A percentile compares a stretch with the other conserved stretches of the same genome.
Evolutionary conservation across 371 early-diverging fungal genomes (phyloP).

Genomic region (Mortierella sp.): DNA sequence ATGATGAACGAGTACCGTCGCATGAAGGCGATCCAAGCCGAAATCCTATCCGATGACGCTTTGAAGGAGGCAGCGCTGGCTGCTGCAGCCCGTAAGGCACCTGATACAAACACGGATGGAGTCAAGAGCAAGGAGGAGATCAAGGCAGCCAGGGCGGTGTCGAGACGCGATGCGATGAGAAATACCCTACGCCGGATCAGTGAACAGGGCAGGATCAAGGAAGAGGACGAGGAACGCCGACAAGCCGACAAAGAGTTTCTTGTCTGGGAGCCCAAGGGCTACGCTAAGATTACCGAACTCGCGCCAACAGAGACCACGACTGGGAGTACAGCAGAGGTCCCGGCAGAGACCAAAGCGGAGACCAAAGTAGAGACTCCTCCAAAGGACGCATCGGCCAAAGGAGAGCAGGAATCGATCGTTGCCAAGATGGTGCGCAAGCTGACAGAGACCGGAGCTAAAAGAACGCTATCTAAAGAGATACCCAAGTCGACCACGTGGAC

Average conservation of each 20-base stretch:
- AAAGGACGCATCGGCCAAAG: no score
- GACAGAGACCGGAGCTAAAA: neutral
- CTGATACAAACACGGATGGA: neutral
- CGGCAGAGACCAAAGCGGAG: neutral
- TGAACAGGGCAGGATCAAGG: constrained; percentile 35
- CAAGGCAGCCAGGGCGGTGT: constrained; percentile 2
- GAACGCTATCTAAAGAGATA: neutral
- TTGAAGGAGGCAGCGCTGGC: constrained; percentile 25
- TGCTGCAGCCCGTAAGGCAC: constrained; percentile 1
- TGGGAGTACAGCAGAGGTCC: no score
- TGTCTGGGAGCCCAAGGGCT: constrained; percentile 54
- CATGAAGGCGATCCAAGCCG: constrained; percentile 47
- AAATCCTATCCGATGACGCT: constrained; percentile 31
- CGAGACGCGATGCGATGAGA: constrained; percentile 40
- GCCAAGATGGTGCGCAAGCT: constrained; percentile 15
- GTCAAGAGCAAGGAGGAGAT: neutral
- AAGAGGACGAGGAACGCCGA: constrained; percentile 36
- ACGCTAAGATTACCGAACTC: constrained; percentile 20
- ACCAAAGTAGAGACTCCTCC: neutral
- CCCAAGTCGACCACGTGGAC: neutral
- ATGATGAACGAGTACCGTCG: constrained; percentile 52
- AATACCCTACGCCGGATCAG: constrained; percentile 32
- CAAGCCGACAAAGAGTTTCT: constrained; percentile 37
- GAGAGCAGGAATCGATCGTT: neutral
- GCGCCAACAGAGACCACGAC: neutral